Base-by-base conservation (phyloP, 306 rosid genomes). In the Cicer yamashitae region DNA sequence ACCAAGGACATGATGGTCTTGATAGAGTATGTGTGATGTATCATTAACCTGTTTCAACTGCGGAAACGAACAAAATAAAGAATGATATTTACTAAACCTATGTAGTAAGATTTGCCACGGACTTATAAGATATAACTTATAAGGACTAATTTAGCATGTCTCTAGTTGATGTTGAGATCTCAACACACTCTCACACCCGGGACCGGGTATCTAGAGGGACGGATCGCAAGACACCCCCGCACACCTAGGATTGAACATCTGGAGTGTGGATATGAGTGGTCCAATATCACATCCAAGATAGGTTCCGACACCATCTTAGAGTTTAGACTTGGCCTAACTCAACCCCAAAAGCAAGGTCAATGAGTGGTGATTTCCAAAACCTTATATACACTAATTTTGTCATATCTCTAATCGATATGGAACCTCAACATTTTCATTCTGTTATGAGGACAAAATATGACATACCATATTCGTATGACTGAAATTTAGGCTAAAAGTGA, bases 61-160 rank as follows among this genome's bases (percentile, higher is more conserved):
- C 58, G 51, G 46, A 66, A 74, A 61, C 60, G 59, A 20, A 25
- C 59, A 76, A 30, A 20, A 64, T 17, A 75, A 41, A 50, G n/a
- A 75, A 69, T 61, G 73, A n/a, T 13, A 6, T 75, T 38, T 13
- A 69, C 30, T 50, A n/a, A 14, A 39, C 66, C 8, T 14, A 8
- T 37, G 66, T 22, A 61, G 58, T 60, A 41, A 43, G 63, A 57
- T 30, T 30, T 30, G 37, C 37, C 37, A 30, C 1, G 37, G 5
- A 30, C 37, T 30, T 30, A 30, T 30, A 4, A 30, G 37, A 30
- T 30, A 4, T 30, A 30, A 30, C 37, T 4, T 30, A 30, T 30
- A 30, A 30, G 37, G 37, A 30, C 37, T 30, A 30, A 30, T 30
- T 30, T 30, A 4, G 37, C 5, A 30, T 3, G 37, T 30, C 6